phyloP scores from a whole-genome alignment of 1,139 yeast genomes.

The Saccharomyces pastorianus region DNA sequence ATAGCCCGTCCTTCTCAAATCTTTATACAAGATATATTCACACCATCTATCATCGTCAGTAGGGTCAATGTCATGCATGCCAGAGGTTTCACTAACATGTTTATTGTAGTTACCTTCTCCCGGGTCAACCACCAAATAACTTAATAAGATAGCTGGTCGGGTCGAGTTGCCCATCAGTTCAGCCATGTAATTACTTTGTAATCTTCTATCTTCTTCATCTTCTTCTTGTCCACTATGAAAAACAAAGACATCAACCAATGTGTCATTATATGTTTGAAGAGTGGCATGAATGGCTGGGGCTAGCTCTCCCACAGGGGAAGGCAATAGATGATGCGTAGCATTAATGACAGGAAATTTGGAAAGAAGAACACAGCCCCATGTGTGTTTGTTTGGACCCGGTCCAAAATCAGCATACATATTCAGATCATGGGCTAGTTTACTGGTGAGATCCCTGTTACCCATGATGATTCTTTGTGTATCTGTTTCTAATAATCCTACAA shows the following conservation, averaged over 20 bases:
- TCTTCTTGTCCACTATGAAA: constrained; percentile 98
- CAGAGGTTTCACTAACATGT: constrained; percentile 72
- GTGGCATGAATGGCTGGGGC: constrained; percentile 99
- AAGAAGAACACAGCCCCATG: constrained; percentile 93
- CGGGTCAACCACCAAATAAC: constrained; percentile 86
- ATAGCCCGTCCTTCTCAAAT: constrained; percentile 79
- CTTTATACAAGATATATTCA: constrained; percentile 85
- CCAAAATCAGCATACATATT: constrained; percentile 95
- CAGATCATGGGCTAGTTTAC: constrained; percentile 81
- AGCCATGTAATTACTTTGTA: constrained; percentile 71
- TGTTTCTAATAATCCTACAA: constrained; percentile 81
- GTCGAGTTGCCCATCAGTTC: constrained; percentile 71
- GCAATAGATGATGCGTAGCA: constrained; percentile 84
- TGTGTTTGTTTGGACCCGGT: constrained; percentile 95
- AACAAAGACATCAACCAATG: constrained; percentile 76
- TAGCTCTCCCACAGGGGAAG: constrained; percentile 94
- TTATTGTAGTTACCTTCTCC: constrained; percentile 84
- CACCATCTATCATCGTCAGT: constrained; percentile 98
- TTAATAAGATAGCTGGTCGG: constrained; percentile 72
- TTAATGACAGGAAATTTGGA: constrained; percentile 89
- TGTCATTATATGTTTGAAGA: constrained; percentile 76
- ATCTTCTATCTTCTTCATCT: constrained; percentile 84
- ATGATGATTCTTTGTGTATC: constrained; percentile 91
- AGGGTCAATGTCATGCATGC: constrained; percentile 90
- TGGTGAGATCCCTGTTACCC: constrained; percentile 92